Percentiles rank a stretch among this genome's conserved stretches.
Evolutionary conservation across 2,329 filamentous ascomycete genomes (phyloP).

Genomic region (Colletotrichum navitas): DNA sequence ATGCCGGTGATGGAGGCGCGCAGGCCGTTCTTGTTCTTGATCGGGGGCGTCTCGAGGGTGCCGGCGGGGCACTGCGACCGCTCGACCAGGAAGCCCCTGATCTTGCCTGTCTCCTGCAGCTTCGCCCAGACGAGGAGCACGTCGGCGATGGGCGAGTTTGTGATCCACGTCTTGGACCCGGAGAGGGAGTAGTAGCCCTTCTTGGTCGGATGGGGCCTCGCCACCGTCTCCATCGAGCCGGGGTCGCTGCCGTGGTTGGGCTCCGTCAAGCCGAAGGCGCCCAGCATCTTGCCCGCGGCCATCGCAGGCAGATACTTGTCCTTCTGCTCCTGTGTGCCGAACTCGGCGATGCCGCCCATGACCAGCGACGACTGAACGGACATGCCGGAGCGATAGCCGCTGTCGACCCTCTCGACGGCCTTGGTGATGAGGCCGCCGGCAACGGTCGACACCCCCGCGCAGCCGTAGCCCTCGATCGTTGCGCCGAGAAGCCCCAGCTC

Average conservation of each 20-base stretch:
- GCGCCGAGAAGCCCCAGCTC: slow-evolving; percentile 90
- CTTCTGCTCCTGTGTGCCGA: slow-evolving; percentile 88
- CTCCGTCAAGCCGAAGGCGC: slow-evolving; percentile 91
- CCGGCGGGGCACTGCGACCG: slow-evolving; percentile 86
- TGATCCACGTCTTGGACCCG: slow-evolving; percentile 95
- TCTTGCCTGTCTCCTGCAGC: slow-evolving; percentile 90
- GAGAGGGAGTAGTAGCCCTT: slow-evolving; percentile 84
- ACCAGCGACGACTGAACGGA: slow-evolving; percentile 93
- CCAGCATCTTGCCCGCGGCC: slow-evolving; percentile 85
- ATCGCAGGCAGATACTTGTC: slow-evolving; percentile 84
- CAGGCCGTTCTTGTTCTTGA: slow-evolving; percentile 96
- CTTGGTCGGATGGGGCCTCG: slow-evolving; percentile 86
- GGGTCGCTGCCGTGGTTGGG: slow-evolving; percentile 95
- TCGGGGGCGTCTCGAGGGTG: slow-evolving; percentile 88
- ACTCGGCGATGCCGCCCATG: slow-evolving; percentile 93
- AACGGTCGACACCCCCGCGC: slow-evolving; percentile 88
- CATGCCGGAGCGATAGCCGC: slow-evolving; percentile 92
- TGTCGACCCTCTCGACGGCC: slow-evolving; percentile 91
- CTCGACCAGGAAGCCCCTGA: slow-evolving; percentile 92
- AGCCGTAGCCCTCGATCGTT: slow-evolving; percentile 88
- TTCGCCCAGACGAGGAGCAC: slow-evolving; percentile 93
- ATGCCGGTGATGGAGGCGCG: slow-evolving; percentile 95
- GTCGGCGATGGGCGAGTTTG: slow-evolving; percentile 91
- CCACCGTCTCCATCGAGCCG: slow-evolving; percentile 88
- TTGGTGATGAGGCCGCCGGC: slow-evolving; percentile 91